Evolutionary conservation across 1,139 yeast genomes (phyloP).

Genomic region (Dujonia santamariae): DNA sequence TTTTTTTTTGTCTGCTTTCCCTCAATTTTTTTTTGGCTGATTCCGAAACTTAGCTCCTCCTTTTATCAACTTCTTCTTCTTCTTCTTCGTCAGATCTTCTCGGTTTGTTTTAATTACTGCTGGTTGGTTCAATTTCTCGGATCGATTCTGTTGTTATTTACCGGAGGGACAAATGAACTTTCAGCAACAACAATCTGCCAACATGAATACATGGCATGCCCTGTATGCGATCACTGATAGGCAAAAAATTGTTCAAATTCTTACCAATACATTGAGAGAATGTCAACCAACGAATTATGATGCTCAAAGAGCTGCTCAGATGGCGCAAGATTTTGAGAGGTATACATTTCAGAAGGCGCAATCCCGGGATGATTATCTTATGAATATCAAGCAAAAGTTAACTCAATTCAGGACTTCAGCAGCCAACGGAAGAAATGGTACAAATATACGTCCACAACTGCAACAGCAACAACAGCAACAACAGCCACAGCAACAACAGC

Average conservation of each 20-base stretch:
- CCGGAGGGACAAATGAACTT: no score
- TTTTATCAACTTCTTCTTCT: no score
- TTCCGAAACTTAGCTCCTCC: no score
- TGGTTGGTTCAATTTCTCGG: no score
- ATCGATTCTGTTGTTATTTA: no score
- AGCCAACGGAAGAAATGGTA: conserved; percentile 10
- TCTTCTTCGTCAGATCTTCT: not conserved
- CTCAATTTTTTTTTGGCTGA: no score
- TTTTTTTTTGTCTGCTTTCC: no score
- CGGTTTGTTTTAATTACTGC: no score
- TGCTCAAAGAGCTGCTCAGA: conserved; percentile 35
- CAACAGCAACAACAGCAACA: conserved; percentile 16
- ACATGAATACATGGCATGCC: conserved; percentile 38
- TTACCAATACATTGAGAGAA: conserved; percentile 38
- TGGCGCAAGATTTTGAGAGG: conserved; percentile 47
- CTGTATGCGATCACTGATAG: conserved; percentile 39
- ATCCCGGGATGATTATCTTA: conserved; percentile 39
- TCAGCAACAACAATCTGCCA: conserved; percentile 20
- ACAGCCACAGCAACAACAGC: conserved; percentile 12
- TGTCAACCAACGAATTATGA: conserved; percentile 36
- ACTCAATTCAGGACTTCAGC: conserved; percentile 28
- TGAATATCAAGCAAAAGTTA: conserved; percentile 38
- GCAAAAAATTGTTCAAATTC: conserved; percentile 40
- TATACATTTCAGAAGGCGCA: conserved; percentile 38
- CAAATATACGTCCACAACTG: conserved; percentile 8